These are phyloP conservation scores for Nissolia schottii DNA, from an alignment of 306 rosid species.

Conservation along the genomic window DNA sequence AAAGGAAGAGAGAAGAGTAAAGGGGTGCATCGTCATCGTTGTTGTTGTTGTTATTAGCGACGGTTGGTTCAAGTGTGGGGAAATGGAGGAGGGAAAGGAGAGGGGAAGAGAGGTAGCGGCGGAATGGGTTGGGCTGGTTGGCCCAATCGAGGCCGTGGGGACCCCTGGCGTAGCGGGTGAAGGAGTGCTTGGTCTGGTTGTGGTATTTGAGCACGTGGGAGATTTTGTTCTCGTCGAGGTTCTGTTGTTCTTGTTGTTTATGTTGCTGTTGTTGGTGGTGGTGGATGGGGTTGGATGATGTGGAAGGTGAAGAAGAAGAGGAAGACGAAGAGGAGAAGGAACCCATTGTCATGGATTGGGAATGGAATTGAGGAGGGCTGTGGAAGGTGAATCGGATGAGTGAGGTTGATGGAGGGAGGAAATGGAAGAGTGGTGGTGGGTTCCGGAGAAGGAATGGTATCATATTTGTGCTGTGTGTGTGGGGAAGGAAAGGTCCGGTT, in stretches of 20 bases:
- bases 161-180: constrained; percentile 68
- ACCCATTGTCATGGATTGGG: constrained; percentile 35
- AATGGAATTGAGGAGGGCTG: not conserved
- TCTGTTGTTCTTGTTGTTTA: constrained; percentile 3
- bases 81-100: constrained; percentile 64
- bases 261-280: constrained; percentile 10
- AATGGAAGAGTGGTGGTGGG: constrained; percentile 29
- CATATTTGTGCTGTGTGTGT: no score
- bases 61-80: constrained; percentile 17
- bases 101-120: constrained; percentile 65
- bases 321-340: constrained; percentile 42
- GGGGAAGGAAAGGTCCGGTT: no score
- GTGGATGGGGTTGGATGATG: constrained; percentile 26
- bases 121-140: constrained; percentile 96
- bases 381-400: not conserved
- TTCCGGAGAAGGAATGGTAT: constrained; percentile 32
- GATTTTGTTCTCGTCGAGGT: constrained; percentile 42
- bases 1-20: constrained; percentile 58
- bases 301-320: constrained; percentile 29
- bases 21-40: constrained; percentile 31
- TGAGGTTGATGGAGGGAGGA: constrained; percentile 41
- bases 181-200: constrained; percentile 72
- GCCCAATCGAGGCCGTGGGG: constrained; percentile 96
- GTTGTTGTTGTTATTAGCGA: not conserved
- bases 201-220: constrained; percentile 62